Percentiles rank a stretch among this genome's conserved stretches.
Evolutionary conservation across 208 protist genomes (phyloP).

Genomic region (Leptomonas seymouri): DNA sequence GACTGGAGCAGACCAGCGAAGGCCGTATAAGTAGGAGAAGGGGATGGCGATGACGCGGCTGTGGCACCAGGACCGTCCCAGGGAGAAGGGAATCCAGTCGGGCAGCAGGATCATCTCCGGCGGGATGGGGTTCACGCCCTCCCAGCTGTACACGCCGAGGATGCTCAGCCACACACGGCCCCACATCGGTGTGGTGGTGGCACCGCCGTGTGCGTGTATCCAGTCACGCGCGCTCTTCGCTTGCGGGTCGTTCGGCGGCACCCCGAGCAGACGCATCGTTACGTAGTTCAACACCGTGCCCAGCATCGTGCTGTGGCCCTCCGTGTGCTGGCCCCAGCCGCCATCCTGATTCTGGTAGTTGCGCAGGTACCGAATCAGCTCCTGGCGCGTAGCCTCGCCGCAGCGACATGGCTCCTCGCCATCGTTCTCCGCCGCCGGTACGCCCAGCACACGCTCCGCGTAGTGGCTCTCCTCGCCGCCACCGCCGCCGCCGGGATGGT

Average conservation of each 20-base stretch:
- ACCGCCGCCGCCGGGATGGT: background rate
- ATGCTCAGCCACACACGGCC: slow-evolving; percentile 97
- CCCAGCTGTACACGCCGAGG: slow-evolving; percentile 93
- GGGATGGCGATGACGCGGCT: slow-evolving; percentile 96
- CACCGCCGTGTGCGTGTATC: slow-evolving; percentile 85
- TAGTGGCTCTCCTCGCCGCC: slow-evolving; percentile 15
- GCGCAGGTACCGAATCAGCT: slow-evolving; percentile 95
- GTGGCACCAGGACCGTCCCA: slow-evolving; percentile 95
- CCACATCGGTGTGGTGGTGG: slow-evolving; percentile 94
- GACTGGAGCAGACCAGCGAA: slow-evolving; percentile 56
- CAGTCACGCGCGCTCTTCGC: slow-evolving; percentile 69
- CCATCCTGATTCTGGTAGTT: slow-evolving; percentile 96
- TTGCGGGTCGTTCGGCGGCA: slow-evolving; percentile 68
- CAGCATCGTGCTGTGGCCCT: slow-evolving; percentile 96
- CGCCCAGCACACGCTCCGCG: slow-evolving; percentile 20
- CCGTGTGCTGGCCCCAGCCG: slow-evolving; percentile 97
- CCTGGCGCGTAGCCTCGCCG: slow-evolving; percentile 62
- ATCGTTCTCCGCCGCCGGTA: slow-evolving; percentile 9
- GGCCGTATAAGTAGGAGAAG: slow-evolving; percentile 97
- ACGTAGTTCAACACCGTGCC: slow-evolving; percentile 97
- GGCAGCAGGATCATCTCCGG: slow-evolving; percentile 95
- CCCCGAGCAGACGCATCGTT: slow-evolving; percentile 93
- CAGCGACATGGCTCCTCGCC: slow-evolving; percentile 48
- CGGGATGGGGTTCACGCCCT: slow-evolving; percentile 93
- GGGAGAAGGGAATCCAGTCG: slow-evolving; percentile 91